A percentile compares a stretch with the other conserved stretches of the same genome.
Conservation (phyloP, 1,284 basidiomycete genomes). For the Xanthoconium separans region DNA sequence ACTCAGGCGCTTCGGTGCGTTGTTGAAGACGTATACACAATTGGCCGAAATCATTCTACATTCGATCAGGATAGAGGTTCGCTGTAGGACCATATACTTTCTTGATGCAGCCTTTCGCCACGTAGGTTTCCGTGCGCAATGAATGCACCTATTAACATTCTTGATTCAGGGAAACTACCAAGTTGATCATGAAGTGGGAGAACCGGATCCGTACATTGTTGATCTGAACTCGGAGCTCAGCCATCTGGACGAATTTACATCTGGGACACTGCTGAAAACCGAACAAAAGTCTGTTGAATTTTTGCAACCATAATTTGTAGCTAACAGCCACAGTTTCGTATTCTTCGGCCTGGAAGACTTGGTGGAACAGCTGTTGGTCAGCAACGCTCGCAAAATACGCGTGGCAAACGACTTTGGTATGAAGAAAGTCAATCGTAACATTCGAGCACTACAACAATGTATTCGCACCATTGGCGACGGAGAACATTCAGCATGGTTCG, state of each 20-base stretch:
- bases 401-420: conserved; percentile 78
- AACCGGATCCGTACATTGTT: conserved; percentile 88
- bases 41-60: conserved; percentile 85
- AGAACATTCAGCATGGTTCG: conserved; percentile 66
- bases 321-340: conserved; percentile 59
- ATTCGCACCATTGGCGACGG: conserved; percentile 76
- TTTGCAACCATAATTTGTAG: conserved; percentile 3
- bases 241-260: conserved; percentile 73
- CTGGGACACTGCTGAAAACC: conserved; percentile 56
- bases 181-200: conserved; percentile 78
- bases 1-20: conserved; percentile 81
- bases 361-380: conserved; percentile 83
- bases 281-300: conserved; percentile 61
- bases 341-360: conserved; percentile 87
- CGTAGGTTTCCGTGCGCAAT: conserved; percentile 41
- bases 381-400: conserved; percentile 71
- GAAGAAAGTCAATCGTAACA: conserved; percentile 88
- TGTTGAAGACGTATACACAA: conserved; percentile 88
- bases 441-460: conserved; percentile 91
- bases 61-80: conserved; percentile 87
- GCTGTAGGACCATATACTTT: conserved; percentile 84
- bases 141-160: conserved; percentile 2
- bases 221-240: conserved; percentile 86
- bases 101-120: conserved; percentile 76
- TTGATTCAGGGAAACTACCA: conserved; percentile 73